Conservation (phyloP, 2,329 filamentous ascomycete genomes). For the Neofusicoccum ribis region DNA sequence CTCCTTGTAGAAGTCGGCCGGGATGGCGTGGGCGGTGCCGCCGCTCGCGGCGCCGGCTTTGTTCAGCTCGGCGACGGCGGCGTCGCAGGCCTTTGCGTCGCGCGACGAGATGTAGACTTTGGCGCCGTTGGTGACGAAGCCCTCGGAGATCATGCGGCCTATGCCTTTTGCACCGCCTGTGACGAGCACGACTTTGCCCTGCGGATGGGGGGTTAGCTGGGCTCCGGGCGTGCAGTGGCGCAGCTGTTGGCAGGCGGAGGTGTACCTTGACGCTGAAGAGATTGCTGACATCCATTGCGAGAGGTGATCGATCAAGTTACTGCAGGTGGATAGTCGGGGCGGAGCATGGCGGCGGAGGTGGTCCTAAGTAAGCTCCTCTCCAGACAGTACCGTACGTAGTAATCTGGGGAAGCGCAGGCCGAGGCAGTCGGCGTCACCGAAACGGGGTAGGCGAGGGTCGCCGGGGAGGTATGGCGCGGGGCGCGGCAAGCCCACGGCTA, state of each 20-base stretch:
- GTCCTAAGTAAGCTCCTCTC: not conserved
- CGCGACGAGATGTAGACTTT: conserved; percentile 71
- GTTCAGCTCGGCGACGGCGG: conserved; percentile 60
- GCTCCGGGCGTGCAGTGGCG: not conserved
- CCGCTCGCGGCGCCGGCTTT: conserved; percentile 46
- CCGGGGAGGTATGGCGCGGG: no score
- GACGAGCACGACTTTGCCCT: conserved; percentile 49
- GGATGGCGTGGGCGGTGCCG: conserved; percentile 60
- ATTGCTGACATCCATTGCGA: conserved; percentile 36
- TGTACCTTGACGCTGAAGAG: conserved; percentile 41
- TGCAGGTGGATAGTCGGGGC: not conserved
- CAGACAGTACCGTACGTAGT: not conserved
- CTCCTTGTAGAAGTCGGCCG: conserved; percentile 64
- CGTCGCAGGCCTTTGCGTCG: conserved; percentile 61
- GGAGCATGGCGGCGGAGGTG: not conserved
- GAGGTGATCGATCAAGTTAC: not conserved
- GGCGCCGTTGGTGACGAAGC: conserved; percentile 64
- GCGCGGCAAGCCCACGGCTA: no score
- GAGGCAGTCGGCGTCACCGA: conserved; percentile 14
- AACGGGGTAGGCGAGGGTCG: no score
- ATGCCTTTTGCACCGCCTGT: conserved; percentile 58
- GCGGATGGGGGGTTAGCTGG: not conserved
- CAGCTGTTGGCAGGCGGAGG: not conserved
- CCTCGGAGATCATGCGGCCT: conserved; percentile 67
- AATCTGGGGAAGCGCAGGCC: conserved; percentile 17